Percentiles rank a stretch among this genome's conserved stretches.
Evolutionary conservation across 345 rosid genomes (phyloP).

Genomic region (Alliaria petiolata): DNA sequence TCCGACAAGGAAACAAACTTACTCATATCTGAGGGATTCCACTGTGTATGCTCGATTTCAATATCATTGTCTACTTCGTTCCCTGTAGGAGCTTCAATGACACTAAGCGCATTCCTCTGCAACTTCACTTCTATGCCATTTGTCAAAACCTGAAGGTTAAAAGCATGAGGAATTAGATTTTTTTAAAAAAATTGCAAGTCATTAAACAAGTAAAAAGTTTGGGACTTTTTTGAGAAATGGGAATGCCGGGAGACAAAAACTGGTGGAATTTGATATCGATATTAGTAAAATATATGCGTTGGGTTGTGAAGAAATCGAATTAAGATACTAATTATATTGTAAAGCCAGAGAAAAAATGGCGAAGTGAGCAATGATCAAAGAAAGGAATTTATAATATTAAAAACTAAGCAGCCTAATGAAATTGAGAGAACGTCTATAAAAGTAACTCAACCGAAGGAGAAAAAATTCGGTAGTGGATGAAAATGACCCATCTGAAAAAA

Average conservation of each 20-base stretch:
- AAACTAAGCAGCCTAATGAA: slow-evolving; percentile 1
- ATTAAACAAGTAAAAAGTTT: not conserved
- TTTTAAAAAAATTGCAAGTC: not conserved
- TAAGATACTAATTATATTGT: not conserved
- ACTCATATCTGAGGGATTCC: slow-evolving; percentile 83
- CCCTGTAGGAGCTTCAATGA: slow-evolving; percentile 95
- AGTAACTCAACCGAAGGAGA: not conserved
- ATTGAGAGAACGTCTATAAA: slow-evolving; percentile 5
- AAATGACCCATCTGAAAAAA: slow-evolving; percentile 21
- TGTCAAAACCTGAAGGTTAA: slow-evolving; percentile 69
- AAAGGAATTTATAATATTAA: not conserved
- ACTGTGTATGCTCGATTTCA: slow-evolving; percentile 57
- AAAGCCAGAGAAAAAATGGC: slow-evolving; percentile 8
- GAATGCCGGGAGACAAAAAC: slow-evolving; percentile 28
- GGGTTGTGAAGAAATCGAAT: slow-evolving; percentile 10
- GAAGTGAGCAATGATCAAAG: slow-evolving; percentile 9
- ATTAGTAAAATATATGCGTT: slow-evolving; percentile 15
- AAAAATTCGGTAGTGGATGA: slow-evolving; percentile 14
- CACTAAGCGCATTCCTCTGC: slow-evolving; percentile 97
- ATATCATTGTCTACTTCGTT: slow-evolving; percentile 81
- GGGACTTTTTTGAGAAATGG: slow-evolving; percentile 15
- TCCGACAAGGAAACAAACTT: slow-evolving; percentile 29
- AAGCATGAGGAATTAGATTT: not conserved
- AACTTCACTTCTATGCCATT: slow-evolving; percentile 97
- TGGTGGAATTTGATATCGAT: slow-evolving; percentile 18